Evolutionary conservation across 768 basidiomycete genomes (phyloP).

Genomic region (Amanita jacksonii): DNA sequence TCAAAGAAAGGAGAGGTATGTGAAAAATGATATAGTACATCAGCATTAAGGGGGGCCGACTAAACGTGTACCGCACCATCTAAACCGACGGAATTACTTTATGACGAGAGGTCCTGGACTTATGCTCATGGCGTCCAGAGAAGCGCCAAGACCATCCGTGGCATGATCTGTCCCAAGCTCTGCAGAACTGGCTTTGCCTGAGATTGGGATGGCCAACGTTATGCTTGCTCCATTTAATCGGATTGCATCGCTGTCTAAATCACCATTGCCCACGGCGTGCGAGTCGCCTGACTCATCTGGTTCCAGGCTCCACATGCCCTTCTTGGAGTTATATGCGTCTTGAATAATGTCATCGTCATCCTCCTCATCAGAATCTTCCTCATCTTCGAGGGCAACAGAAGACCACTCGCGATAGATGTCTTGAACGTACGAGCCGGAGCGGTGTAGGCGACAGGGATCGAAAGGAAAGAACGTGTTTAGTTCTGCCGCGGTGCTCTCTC

Average conservation of each 20-base stretch:
- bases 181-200: not conserved
- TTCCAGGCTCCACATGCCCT: not conserved
- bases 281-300: slow-evolving; percentile 2
- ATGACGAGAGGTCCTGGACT: slow-evolving; percentile 37
- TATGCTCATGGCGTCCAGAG: slow-evolving; percentile 78
- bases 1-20: too few species aligned
- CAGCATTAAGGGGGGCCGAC: not conserved
- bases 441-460: slow-evolving; percentile 88
- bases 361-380: slow-evolving; percentile 58
- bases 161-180: slow-evolving; percentile 17
- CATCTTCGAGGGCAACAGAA: slow-evolving; percentile 67
- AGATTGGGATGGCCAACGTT: slow-evolving; percentile 12
- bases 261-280: not conserved
- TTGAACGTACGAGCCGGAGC: slow-evolving; percentile 69
- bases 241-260: slow-evolving; percentile 11
- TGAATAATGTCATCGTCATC: slow-evolving; percentile 55
- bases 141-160: slow-evolving; percentile 50
- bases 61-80: not conserved
- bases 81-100: not conserved
- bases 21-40: not conserved
- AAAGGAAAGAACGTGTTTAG: slow-evolving; percentile 97
- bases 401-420: slow-evolving; percentile 87
- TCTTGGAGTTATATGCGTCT: slow-evolving; percentile 37
- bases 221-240: slow-evolving; percentile 14
- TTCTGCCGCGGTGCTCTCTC: slow-evolving; percentile 44